Conservation (phyloP, 2,329 filamentous ascomycete genomes). For the Venturia asperata region DNA sequence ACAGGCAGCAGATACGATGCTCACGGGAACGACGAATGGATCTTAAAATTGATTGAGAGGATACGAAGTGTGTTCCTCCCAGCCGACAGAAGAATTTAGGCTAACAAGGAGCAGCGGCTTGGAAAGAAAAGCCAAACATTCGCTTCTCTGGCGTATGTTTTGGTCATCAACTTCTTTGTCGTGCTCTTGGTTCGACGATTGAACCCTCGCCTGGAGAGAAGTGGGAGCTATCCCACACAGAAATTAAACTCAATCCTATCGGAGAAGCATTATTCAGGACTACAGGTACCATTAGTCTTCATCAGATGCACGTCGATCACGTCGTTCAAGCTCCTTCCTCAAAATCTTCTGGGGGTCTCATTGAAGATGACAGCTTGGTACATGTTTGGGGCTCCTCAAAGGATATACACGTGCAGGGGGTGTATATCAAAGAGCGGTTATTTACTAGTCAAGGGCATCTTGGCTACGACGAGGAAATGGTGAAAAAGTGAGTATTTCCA, state of each 20-base stretch:
- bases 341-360: neutral
- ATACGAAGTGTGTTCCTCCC: slow-evolving; percentile 34
- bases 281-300: slow-evolving; percentile 33
- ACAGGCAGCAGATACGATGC: slow-evolving; percentile 44
- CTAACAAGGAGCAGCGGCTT: slow-evolving; percentile 37
- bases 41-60: slow-evolving; percentile 37
- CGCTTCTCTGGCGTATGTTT: slow-evolving; percentile 45
- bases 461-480: slow-evolving; percentile 42
- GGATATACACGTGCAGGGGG: slow-evolving; percentile 39
- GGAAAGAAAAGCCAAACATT: slow-evolving; percentile 45
- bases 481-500: slow-evolving; percentile 22
- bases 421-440: slow-evolving; percentile 40
- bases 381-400: slow-evolving; percentile 44
- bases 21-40: slow-evolving; percentile 40
- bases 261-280: slow-evolving; percentile 38
- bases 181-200: slow-evolving; percentile 37
- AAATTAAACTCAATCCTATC: slow-evolving; percentile 35
- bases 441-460: slow-evolving; percentile 44
- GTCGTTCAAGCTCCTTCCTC: slow-evolving; percentile 32
- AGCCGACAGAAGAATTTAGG: slow-evolving; percentile 18
- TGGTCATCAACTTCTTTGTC: slow-evolving; percentile 42
- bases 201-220: slow-evolving; percentile 34
- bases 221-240: slow-evolving; percentile 42
- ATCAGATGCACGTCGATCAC: slow-evolving; percentile 44
- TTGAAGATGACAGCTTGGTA: slow-evolving; percentile 35